Conservation (phyloP, 2,329 filamentous ascomycete genomes). For the Sporothrix variecibatus region DNA sequence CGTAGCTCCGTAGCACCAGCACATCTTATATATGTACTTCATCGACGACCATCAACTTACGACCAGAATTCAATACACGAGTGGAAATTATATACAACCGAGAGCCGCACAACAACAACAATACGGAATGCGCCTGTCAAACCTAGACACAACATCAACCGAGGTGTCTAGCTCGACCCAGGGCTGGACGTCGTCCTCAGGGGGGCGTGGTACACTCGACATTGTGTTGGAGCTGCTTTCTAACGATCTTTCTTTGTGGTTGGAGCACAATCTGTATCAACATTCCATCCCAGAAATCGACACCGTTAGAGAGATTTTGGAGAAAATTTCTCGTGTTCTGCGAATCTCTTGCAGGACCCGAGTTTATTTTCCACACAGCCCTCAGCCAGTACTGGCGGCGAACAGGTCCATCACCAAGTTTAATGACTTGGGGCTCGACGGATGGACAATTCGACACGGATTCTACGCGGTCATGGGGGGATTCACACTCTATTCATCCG, state of each 20-base stretch:
- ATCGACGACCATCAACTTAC: no score
- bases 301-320: neutral
- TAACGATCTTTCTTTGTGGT: conserved; percentile 47
- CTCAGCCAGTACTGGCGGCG: conserved; percentile 39
- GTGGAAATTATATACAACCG: no score
- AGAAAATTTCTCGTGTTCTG: conserved; percentile 39
- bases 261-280: conserved; percentile 46
- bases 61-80: no score
- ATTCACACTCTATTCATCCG: conserved; percentile 37
- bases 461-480: conserved; percentile 48
- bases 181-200: conserved; percentile 14
- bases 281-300: conserved; percentile 38
- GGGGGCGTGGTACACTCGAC: conserved; percentile 43
- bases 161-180: no score
- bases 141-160: no score
- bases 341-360: conserved; percentile 40
- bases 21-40: no score
- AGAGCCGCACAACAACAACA: no score
- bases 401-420: conserved; percentile 37
- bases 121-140: neutral
- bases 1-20: no score
- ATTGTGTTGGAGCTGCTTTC: conserved; percentile 43
- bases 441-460: conserved; percentile 43
- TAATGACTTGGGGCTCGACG: conserved; percentile 15
- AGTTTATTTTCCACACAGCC: conserved; percentile 42